These are phyloP conservation scores for Carex myosuroides DNA, from an alignment of 176 grass and related monocot genomes.

Conservation along the genomic window DNA sequence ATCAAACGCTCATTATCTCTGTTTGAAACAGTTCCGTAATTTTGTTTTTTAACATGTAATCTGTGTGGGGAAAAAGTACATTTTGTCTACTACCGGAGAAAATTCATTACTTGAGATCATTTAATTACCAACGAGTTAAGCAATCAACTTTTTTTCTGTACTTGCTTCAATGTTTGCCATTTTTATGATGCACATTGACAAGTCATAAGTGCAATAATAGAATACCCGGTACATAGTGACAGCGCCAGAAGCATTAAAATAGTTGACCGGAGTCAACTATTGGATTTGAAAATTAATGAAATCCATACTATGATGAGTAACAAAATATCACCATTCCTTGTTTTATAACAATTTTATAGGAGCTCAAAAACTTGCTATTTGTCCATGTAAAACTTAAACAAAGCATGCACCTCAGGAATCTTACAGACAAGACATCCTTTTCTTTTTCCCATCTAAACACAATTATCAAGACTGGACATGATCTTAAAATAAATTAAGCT, in stretches of 20 bases:
- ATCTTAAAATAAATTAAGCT: not conserved
- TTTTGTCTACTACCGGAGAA: not conserved
- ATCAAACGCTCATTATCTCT: not conserved
- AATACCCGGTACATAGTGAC: not conserved
- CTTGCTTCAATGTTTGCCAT: not conserved
- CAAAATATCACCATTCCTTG: not conserved
- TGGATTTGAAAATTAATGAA: not conserved
- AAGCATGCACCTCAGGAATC: not conserved
- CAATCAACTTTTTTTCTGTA: not conserved
- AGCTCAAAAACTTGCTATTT: not conserved
- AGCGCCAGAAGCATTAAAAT: not conserved
- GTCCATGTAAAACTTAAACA: not conserved
- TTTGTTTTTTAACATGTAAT: not conserved
- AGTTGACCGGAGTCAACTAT: not conserved
- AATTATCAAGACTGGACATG: constrained; percentile 1
- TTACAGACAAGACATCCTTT: constrained; percentile 21
- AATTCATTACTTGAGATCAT: not conserved
- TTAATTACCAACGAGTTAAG: not conserved
- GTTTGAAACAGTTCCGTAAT: not conserved
- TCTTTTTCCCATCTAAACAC: constrained; percentile 14
- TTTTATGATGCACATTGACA: not conserved
- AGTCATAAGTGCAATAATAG: not conserved
- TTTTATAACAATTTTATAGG: not conserved
- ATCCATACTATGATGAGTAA: not conserved
- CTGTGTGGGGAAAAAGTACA: not conserved